A percentile compares a stretch with the other conserved stretches of the same genome.
Evolutionary conservation across 768 basidiomycete genomes (phyloP).

Genomic region (Leucocoprinus leucothites): DNA sequence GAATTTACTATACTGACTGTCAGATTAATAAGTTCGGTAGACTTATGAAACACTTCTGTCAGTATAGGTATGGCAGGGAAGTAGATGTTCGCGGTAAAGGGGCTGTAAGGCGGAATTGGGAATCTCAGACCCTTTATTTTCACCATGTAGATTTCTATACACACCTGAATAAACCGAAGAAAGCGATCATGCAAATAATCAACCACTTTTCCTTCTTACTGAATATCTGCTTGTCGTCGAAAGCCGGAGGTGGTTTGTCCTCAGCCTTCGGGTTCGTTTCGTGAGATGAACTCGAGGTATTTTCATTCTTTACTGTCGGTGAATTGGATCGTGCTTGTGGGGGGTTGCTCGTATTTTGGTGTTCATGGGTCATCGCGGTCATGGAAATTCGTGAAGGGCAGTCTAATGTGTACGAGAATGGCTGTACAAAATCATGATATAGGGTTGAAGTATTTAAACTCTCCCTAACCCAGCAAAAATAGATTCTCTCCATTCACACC

Average conservation of each 20-base stretch:
- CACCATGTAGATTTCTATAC: neutral
- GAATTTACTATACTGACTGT: slow-evolving; percentile 41
- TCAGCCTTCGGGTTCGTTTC: neutral
- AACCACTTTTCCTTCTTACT: slow-evolving; percentile 62
- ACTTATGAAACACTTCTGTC: slow-evolving; percentile 57
- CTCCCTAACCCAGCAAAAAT: neutral
- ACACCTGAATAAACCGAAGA: slow-evolving; percentile 65
- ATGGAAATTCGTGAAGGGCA: too few relatives aligned
- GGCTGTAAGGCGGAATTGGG: slow-evolving; percentile 31
- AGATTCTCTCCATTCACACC: too few relatives aligned
- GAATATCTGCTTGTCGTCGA: slow-evolving; percentile 40
- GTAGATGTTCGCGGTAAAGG: slow-evolving; percentile 75
- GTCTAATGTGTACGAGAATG: too few relatives aligned
- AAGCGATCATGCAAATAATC: slow-evolving; percentile 54
- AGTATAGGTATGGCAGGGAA: slow-evolving; percentile 76
- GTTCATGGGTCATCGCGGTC: neutral
- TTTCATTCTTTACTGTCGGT: neutral
- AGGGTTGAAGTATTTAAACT: neutral
- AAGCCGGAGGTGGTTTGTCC: neutral
- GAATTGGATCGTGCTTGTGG: neutral
- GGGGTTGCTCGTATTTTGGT: neutral
- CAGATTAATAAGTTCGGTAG: slow-evolving; percentile 71
- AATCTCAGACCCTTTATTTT: neutral
- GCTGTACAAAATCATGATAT: too few relatives aligned
- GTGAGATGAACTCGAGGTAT: neutral